These are phyloP conservation scores for Penicillium flavigenum DNA, from an alignment of 495 filamentous ascomycete genomes.

Conservation along the genomic window DNA sequence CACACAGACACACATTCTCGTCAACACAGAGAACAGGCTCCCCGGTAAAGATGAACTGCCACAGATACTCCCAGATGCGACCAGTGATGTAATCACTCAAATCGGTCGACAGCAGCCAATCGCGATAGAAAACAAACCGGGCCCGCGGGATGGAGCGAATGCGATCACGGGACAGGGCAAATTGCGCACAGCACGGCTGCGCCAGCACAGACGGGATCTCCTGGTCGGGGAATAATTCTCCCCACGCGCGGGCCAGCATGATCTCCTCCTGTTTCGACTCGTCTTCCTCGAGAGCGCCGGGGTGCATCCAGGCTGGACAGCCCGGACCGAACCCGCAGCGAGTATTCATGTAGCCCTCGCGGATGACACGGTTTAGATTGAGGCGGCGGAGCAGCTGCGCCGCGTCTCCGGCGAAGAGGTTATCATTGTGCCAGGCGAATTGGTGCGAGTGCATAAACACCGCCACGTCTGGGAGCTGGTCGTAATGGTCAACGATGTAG, in stretches of 20 bases:
- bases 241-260: conserved; percentile 54
- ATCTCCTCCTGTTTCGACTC: conserved; percentile 60
- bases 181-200: conserved; percentile 69
- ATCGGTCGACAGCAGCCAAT: conserved; percentile 66
- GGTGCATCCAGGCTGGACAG: conserved; percentile 67
- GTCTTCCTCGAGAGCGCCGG: conserved; percentile 50
- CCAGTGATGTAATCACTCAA: conserved; percentile 66
- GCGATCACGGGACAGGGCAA: conserved; percentile 56
- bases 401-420: conserved; percentile 49
- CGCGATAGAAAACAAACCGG: conserved; percentile 61
- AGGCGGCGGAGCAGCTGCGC: conserved; percentile 54
- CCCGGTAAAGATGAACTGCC: conserved; percentile 68
- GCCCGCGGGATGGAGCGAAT: conserved; percentile 56
- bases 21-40: conserved; percentile 58
- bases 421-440: conserved; percentile 65
- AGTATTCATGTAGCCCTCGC: conserved; percentile 65
- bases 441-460: conserved; percentile 72
- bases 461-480: conserved; percentile 62
- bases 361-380: conserved; percentile 51
- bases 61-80: conserved; percentile 73
- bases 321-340: conserved; percentile 62
- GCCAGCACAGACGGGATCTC: conserved; percentile 53
- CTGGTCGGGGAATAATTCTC: conserved; percentile 55
- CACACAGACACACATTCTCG: conserved; percentile 72
- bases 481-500: conserved; percentile 72